A percentile compares a stretch with the other conserved stretches of the same genome.
These are phyloP conservation scores for Cryptococcus floricola DNA, from an alignment of 1,284 basidiomycete species.

Conservation along the genomic window DNA sequence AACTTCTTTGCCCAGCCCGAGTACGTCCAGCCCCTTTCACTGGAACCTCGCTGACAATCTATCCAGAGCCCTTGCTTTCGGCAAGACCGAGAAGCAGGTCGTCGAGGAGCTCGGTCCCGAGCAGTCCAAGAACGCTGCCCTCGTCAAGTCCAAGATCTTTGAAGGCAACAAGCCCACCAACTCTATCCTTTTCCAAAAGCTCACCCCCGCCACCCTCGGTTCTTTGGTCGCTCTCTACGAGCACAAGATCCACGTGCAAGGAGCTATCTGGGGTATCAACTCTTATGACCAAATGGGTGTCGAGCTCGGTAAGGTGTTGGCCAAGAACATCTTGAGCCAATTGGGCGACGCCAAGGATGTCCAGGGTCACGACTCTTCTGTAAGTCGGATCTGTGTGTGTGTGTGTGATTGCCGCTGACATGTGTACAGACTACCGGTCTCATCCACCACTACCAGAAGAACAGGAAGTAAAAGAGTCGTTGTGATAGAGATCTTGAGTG, in stretches of 20 bases:
- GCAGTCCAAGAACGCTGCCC: constrained; percentile 66
- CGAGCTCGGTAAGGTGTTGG: constrained; percentile 92
- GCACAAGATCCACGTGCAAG: constrained; percentile 99
- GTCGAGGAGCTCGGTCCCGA: constrained; percentile 71
- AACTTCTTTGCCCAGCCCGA: constrained; percentile 99
- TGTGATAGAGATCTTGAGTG: not conserved
- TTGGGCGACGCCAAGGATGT: constrained; percentile 78
- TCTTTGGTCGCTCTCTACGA: constrained; percentile 56
- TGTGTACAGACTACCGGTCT: constrained; percentile 73
- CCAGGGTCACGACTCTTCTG: constrained; percentile 84
- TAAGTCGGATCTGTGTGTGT: constrained; percentile 49
- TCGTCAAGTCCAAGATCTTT: constrained; percentile 97
- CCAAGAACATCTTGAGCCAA: constrained; percentile 90
- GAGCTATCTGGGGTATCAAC: constrained; percentile 97
- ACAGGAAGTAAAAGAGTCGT: constrained; percentile 52
- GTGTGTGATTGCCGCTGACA: constrained; percentile 3
- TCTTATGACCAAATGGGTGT: constrained; percentile 79
- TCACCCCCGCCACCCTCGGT: constrained; percentile 87
- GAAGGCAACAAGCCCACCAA: constrained; percentile 97
- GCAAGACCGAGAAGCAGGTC: constrained; percentile 90
- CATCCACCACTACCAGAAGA: constrained; percentile 89
- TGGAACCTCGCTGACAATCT: constrained; percentile 1
- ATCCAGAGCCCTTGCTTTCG: constrained; percentile 83
- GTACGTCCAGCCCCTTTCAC: constrained; percentile 24
- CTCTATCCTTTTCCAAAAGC: constrained; percentile 87